These are phyloP conservation scores for Candida stauntonica DNA, from an alignment of 805 yeast species.

Conservation along the genomic window DNA sequence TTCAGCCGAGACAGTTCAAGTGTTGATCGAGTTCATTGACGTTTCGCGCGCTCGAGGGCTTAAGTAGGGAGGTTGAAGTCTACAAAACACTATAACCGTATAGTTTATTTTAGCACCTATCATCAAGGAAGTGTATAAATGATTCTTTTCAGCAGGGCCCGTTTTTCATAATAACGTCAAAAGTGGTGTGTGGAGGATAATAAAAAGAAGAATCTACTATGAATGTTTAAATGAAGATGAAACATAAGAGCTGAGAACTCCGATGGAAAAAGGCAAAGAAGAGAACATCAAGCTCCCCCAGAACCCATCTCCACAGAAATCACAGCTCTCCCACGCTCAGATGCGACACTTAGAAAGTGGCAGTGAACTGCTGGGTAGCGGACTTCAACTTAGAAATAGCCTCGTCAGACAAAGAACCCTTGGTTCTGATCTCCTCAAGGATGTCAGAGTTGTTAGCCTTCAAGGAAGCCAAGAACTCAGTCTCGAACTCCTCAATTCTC, in stretches of 20 bases:
- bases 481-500: constrained; percentile 88
- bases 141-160: constrained; percentile 16
- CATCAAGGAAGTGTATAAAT: constrained; percentile 19
- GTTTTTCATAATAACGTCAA: constrained; percentile 23
- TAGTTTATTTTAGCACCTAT: constrained; percentile 12
- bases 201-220: constrained; percentile 19
- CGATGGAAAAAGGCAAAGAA: not conserved
- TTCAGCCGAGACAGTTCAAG: too few species aligned
- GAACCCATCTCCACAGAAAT: not conserved
- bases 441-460: constrained; percentile 85
- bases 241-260: constrained; percentile 2
- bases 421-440: constrained; percentile 75
- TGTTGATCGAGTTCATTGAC: too few species aligned
- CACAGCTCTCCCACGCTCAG: too few species aligned
- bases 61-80: too few species aligned
- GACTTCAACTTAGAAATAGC: constrained; percentile 80
- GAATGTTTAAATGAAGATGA: constrained; percentile 18
- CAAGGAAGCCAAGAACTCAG: constrained; percentile 86
- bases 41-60: too few species aligned
- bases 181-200: constrained; percentile 10
- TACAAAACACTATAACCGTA: constrained; percentile 1
- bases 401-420: constrained; percentile 90
- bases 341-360: constrained; percentile 60
- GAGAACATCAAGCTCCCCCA: not conserved
- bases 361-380: constrained; percentile 89